Conservation (phyloP, 2,329 filamentous ascomycete genomes). For the Pseudogymnoascus sp. region DNA sequence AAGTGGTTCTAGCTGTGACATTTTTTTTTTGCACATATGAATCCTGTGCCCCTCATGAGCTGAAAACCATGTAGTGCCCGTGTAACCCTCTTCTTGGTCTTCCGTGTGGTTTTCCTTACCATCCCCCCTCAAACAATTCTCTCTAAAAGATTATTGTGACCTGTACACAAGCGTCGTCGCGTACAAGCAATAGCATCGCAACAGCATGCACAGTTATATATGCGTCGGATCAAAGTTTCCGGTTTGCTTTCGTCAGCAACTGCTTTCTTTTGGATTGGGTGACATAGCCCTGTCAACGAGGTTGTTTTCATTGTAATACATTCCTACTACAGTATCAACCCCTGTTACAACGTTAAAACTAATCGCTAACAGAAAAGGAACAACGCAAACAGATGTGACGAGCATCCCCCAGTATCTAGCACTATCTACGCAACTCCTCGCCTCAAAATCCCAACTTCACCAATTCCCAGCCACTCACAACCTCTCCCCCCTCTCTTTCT, state of each 20-base stretch:
- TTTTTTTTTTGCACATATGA: no score
- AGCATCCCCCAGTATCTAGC: not conserved
- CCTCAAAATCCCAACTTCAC: not conserved
- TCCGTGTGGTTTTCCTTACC: no score
- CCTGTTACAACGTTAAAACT: not conserved
- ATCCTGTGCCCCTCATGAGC: no score
- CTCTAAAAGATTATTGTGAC: no score
- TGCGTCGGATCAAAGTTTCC: not conserved
- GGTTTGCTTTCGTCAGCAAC: not conserved
- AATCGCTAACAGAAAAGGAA: not conserved
- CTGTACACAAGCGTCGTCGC: no score
- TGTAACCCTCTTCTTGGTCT: no score
- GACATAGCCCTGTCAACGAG: not conserved
- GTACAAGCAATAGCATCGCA: no score
- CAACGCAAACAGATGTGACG: not conserved
- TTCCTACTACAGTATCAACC: not conserved
- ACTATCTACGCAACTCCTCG: not conserved
- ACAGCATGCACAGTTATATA: not conserved
- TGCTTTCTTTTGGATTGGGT: not conserved
- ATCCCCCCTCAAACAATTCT: no score
- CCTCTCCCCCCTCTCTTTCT: constrained; percentile 2
- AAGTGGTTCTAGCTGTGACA: not conserved
- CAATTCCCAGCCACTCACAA: not conserved
- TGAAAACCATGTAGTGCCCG: no score
- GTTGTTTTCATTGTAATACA: not conserved